These are phyloP conservation scores for Turnera subulata DNA, from an alignment of 345 rosid species.

Conservation along the genomic window DNA sequence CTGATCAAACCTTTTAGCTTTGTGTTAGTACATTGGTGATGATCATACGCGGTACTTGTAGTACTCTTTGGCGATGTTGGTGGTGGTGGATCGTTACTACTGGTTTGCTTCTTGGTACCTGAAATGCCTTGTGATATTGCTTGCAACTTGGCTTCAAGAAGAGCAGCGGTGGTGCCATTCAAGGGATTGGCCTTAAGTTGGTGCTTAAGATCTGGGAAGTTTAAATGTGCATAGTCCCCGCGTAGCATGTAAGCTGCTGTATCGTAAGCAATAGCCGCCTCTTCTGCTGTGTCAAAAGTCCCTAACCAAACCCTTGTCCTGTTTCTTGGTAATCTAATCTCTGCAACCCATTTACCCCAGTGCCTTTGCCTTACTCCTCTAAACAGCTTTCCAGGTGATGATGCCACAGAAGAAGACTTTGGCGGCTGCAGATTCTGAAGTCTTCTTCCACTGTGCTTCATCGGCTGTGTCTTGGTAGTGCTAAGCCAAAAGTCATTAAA, in stretches of 20 bases:
- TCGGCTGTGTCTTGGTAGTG: slow-evolving; percentile 59
- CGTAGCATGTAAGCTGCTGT: slow-evolving; percentile 85
- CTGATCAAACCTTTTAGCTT: slow-evolving; percentile 10
- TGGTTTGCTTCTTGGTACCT: slow-evolving; percentile 13
- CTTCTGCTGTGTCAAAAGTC: slow-evolving; percentile 88
- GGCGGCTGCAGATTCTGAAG: slow-evolving; percentile 14
- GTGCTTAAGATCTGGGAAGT: slow-evolving; percentile 72
- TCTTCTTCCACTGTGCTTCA: slow-evolving; percentile 51
- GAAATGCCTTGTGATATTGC: slow-evolving; percentile 45
- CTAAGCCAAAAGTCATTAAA: slow-evolving; percentile 51
- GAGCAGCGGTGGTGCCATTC: slow-evolving; percentile 48
- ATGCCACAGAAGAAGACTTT: too few relatives aligned
- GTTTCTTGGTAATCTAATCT: slow-evolving; percentile 87
- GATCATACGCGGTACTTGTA: background rate
- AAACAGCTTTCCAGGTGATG: slow-evolving; percentile 50
- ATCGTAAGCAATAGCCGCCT: slow-evolving; percentile 89
- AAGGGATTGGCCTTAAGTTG: slow-evolving; percentile 44
- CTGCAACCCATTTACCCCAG: slow-evolving; percentile 99
- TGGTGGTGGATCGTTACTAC: slow-evolving; percentile 7
- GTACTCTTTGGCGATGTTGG: slow-evolving; percentile 15
- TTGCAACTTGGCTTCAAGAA: slow-evolving; percentile 66
- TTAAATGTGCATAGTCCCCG: slow-evolving; percentile 84
- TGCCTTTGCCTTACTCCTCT: slow-evolving; percentile 96
- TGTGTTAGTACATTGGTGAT: too few relatives aligned
- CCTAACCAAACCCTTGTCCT: slow-evolving; percentile 97